Evolutionary conservation across 2,329 filamentous ascomycete species (phyloP), one percentile per base, ranked within the genome.

Genomic region (Colletotrichum orbiculare): DNA sequence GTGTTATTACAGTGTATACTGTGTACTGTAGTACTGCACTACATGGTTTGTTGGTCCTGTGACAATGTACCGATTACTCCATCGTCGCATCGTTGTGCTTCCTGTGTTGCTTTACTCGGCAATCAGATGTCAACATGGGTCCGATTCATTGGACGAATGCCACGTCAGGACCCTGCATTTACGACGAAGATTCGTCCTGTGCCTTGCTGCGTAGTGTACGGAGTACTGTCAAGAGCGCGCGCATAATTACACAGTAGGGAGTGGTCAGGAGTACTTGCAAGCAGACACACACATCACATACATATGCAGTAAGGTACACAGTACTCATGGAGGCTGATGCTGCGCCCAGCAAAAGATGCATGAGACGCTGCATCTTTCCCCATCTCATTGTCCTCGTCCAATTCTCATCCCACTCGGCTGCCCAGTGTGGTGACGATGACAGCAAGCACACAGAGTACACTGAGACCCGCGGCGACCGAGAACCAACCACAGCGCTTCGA

Each of bases 391-490:
- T 43, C 13, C 42, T 43, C 42, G 15, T 13, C 42, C 13, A 25
- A 43, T 43, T 43, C 42, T 43, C 42, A 43, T 13, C 42, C 13
- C 42, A 8, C 11, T n/a, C 8, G 13, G 42, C 42, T 13, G 7
- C 41, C 41, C 41, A 43, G 6, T 43, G 7, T 15, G 13, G 12
- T 43, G 41, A 43, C 15, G 13, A n/a, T 43, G 10, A 43, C 35
- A 42, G 34, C 49, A 33, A 35, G 25, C 12, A 25, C 11, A 47
- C n/a, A 60, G 25, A 25, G 25, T 43, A 33, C 46, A 37, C 46
- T 50, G 57, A 62, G 57, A 48, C 52, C 57, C 39, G 55, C 48
- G 55, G 48, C 61, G 48, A 45, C 55, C 42, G 50, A 45, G 46
- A 37, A 46, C 58, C 62, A 65, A 61, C 41, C 50, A 55, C 52